Base-by-base conservation (phyloP, 768 basidiomycete species). In the Xerocomus spinulosus region DNA sequence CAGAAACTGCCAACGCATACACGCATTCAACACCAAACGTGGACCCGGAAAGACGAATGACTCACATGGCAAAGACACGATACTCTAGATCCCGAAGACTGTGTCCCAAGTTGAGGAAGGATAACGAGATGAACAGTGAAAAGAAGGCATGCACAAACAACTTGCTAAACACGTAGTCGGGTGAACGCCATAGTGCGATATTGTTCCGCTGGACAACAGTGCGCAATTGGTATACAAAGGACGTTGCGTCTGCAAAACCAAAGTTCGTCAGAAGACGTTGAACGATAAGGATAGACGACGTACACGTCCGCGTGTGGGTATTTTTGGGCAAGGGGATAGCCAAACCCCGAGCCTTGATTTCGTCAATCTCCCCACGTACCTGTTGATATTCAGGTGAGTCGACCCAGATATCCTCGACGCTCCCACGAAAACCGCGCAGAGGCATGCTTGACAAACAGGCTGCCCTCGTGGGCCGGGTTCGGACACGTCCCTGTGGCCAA, bases 101-200 rank as follows among this genome's bases (percentile, higher is more conserved):
- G 51, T 74, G 72, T 4, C 85, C 84, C 20, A 92, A 70, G 57
- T 84, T 80, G 46, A 95, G 69, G 78, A 91, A 91, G 4, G 86
- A 87, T 28, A 94, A 68, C 24, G 85, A 85, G 50, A 90, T 73
- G 62, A 81, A 81, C 12, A 88, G 68, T 13, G 86, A 81, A 48
- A 86, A 78, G 63, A 82, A 82, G 3, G 76, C 73, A 53, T 87
- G 84, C 14, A 86, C 79, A 64, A 90, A 90, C 21, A 92, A 69
- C 17, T 91, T 80, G 43, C 81, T 89, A 71, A 84, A 92, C 42
- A 89, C 81, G 62, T 93, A 94, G 54, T 91, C 82, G 3, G 90
- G 87, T 9, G 83, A 87, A 46, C 92, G 75, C 85, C 87, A 93
- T 12, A 92, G 70, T 3, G 87, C 82, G 6, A 72, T 57, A 57